phyloP scores from a whole-genome alignment of 2,329 filamentous ascomycete species.

The Ophiostoma novo-ulmi region DNA sequence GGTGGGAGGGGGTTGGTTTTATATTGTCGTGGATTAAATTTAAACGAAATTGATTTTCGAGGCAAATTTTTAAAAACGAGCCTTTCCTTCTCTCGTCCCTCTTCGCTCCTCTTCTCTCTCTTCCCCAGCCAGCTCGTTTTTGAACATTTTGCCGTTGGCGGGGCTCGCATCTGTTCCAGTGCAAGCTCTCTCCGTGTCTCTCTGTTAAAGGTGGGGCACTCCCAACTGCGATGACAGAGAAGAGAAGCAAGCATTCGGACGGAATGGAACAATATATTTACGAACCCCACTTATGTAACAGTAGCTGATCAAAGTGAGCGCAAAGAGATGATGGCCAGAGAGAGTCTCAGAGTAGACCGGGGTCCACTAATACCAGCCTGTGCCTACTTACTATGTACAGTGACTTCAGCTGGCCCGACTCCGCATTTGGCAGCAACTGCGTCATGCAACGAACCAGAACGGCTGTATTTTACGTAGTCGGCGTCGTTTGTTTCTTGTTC shows the following conservation, averaged over 20 bases:
- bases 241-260: not conserved
- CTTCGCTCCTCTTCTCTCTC: not conserved
- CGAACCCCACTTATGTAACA: not conserved
- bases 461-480: not conserved
- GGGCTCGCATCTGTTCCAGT: not conserved
- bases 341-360: not conserved
- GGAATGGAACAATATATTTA: not conserved
- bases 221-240: not conserved
- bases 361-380: not conserved
- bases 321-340: no score
- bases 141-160: not conserved
- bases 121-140: constrained; percentile 3
- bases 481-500: not conserved
- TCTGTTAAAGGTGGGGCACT: not conserved
- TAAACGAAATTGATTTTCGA: not conserved
- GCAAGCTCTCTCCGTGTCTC: not conserved
- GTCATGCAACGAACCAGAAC: not conserved
- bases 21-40: constrained; percentile 11
- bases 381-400: not conserved
- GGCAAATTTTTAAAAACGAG: not conserved
- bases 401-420: not conserved
- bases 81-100: no score
- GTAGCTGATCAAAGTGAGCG: no score
- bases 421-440: constrained; percentile 7
- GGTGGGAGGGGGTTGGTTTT: constrained; percentile 10